A percentile compares a stretch with the other conserved stretches of the same genome.
Evolutionary conservation across 1,284 basidiomycete genomes (phyloP).

Genomic region (Cryptococcus neoformans): DNA sequence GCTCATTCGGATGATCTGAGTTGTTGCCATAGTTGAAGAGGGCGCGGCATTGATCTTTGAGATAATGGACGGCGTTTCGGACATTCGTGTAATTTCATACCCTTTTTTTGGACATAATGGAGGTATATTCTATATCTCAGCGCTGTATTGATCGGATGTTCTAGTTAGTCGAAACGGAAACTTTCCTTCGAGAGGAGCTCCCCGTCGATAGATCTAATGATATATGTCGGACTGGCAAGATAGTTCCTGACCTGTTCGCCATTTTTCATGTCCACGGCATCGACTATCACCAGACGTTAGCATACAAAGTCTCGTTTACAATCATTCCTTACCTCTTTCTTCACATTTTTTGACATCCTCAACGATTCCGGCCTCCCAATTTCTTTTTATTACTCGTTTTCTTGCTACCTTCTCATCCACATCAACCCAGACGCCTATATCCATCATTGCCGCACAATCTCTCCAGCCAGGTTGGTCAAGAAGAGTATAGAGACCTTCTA

Average conservation of each 20-base stretch:
- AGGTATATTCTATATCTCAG: no score
- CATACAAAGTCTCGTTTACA: neutral
- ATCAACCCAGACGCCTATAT: slow-evolving; percentile 75
- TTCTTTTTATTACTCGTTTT: slow-evolving; percentile 59
- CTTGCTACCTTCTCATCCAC: slow-evolving; percentile 62
- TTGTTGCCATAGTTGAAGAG: neutral
- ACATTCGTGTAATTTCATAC: no score
- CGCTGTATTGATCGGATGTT: no score
- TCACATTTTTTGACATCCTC: slow-evolving; percentile 20
- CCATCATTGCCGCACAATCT: slow-evolving; percentile 62
- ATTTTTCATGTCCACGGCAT: slow-evolving; percentile 16
- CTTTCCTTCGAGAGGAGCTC: slow-evolving; percentile 1
- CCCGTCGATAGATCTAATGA: slow-evolving; percentile 7
- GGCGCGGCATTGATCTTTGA: neutral
- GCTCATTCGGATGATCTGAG: slow-evolving; percentile 69
- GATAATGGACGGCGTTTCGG: neutral
- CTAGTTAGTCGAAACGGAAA: neutral
- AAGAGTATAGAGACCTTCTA: slow-evolving; percentile 81
- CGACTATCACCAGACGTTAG: slow-evolving; percentile 2
- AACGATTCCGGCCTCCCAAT: slow-evolving; percentile 36
- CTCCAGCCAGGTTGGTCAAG: slow-evolving; percentile 70
- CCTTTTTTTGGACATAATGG: no score
- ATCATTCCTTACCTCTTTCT: slow-evolving; percentile 23
- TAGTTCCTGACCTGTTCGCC: slow-evolving; percentile 7
- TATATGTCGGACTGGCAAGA: slow-evolving; percentile 5